Evolutionary conservation across 306 rosid species (phyloP), one percentile per base, ranked within the genome.

Genomic region (Vigna reflexopilosa): DNA sequence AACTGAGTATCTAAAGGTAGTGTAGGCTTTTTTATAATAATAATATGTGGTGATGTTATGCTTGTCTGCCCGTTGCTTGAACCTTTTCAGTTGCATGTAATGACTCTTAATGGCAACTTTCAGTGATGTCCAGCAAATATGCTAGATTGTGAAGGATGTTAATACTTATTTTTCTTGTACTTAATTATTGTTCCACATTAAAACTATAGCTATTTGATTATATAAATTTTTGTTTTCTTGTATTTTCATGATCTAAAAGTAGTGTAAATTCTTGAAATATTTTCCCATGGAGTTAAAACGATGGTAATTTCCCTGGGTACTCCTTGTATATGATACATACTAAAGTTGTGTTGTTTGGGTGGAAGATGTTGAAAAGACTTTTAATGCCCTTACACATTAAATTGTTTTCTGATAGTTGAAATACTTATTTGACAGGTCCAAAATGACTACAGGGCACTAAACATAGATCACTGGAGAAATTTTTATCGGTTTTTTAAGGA

Each of bases 391-490:
- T 9, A 65, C 17, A 10, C 38, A 24, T 13, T 14, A 67, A 68
- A 72, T 58, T 44, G 48, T 75, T 73, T 81, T 78, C 66, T 83
- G 61, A 81, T 61, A 54, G 38, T 34, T 85, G 71, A 56, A 55
- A 57, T 65, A 47, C 57, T 40, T 71, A 77, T 65, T 67, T 73
- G 65, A 57, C 89, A 91, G 96, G 47, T 64, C 75, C 96, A 91
- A 78, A 89, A 20, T 28, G 91, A 86, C 44, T 89, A 91, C 77
- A 83, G 81, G 84, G 90, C 84, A 32, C 82, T 91, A 47, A 79
- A 40, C 76, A 82, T 73, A 79, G 96, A 91, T 80, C 96, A 91
- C 36, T 91, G 96, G 96, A 63, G 77, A 36, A 81, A 70, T 56
- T 85, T 91, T 73, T 86, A 84, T 76, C 88, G 87, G 7, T 86